phyloP scores from a whole-genome alignment of 2,329 filamentous ascomycete species.

The Proliferodiscus dingleyae region DNA sequence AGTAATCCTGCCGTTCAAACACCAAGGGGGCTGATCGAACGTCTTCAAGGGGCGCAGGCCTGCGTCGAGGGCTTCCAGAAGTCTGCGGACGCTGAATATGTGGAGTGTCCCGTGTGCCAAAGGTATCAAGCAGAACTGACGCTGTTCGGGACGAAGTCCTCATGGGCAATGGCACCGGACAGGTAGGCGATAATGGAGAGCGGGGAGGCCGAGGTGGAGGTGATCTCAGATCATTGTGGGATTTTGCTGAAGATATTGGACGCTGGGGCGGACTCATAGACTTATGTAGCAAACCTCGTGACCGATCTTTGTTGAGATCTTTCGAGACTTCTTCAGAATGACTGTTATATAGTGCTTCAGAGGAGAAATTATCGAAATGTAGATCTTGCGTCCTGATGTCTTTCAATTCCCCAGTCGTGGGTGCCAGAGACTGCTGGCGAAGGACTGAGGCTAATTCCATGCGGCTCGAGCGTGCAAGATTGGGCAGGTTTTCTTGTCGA shows the following conservation, averaged over 20 bases:
- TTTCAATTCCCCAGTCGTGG: slow-evolving; percentile 33
- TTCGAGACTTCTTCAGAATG: slow-evolving; percentile 15
- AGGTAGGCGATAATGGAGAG: slow-evolving; percentile 37
- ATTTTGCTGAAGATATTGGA: slow-evolving; percentile 35
- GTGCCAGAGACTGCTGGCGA: slow-evolving; percentile 35
- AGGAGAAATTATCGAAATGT: slow-evolving; percentile 46
- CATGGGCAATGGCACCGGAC: slow-evolving; percentile 44
- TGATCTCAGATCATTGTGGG: slow-evolving; percentile 33
- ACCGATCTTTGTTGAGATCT: slow-evolving; percentile 10
- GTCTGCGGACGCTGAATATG: slow-evolving; percentile 42
- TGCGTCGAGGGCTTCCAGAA: slow-evolving; percentile 42
- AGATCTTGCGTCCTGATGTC: slow-evolving; percentile 38
- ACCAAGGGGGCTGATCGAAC: slow-evolving; percentile 7
- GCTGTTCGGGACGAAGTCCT: slow-evolving; percentile 50
- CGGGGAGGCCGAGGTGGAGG: slow-evolving; percentile 47
- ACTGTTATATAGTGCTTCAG: slow-evolving; percentile 34
- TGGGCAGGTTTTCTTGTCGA: slow-evolving; percentile 43
- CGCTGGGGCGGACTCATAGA: slow-evolving; percentile 16
- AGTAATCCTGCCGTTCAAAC: slow-evolving; percentile 27
- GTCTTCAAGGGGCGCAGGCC: slow-evolving; percentile 38
- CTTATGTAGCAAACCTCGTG: slow-evolving; percentile 15
- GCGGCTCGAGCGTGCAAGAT: slow-evolving; percentile 37
- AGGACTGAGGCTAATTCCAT: slow-evolving; percentile 40
- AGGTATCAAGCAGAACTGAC: slow-evolving; percentile 41
- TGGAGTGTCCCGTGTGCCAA: slow-evolving; percentile 35